Conservation (phyloP, 139 green algal species). For the Tetradesmus obliquus region DNA sequence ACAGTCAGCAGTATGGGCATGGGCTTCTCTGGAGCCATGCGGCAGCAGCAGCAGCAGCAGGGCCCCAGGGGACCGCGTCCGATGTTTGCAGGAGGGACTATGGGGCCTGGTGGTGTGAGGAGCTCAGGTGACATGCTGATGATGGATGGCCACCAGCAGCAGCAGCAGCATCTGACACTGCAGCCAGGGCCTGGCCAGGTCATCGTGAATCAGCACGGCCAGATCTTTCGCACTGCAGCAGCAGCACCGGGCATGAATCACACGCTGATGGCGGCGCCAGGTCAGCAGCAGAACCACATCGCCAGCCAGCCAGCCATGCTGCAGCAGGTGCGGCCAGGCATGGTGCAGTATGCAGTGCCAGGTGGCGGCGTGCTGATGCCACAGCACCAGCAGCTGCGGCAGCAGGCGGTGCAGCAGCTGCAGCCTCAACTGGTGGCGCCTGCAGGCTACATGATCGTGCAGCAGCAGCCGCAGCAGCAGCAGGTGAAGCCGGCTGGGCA, state of each 20-base stretch:
- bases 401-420: conserved; percentile 9
- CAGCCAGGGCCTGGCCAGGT: background rate
- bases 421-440: conserved; percentile 17
- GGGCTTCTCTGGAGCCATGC: background rate
- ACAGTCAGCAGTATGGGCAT: background rate
- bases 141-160: background rate
- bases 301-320: background rate
- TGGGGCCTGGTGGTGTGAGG: too few species aligned
- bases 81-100: background rate
- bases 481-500: background rate
- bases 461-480: conserved; percentile 17
- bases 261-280: background rate
- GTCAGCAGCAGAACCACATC: conserved; percentile 17
- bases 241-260: background rate
- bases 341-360: background rate
- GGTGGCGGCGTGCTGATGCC: background rate
- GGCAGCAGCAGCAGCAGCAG: background rate
- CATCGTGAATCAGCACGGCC: background rate
- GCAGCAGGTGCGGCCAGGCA: background rate
- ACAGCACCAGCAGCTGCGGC: conserved; percentile 20
- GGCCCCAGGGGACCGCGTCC: background rate
- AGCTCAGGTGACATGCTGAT: background rate
- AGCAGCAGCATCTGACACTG: background rate
- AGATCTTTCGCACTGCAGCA: background rate
- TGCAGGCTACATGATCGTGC: conserved; percentile 10